Evolutionary conservation across 257 asterid species (phyloP).

Genomic region (Scutellaria minor): DNA sequence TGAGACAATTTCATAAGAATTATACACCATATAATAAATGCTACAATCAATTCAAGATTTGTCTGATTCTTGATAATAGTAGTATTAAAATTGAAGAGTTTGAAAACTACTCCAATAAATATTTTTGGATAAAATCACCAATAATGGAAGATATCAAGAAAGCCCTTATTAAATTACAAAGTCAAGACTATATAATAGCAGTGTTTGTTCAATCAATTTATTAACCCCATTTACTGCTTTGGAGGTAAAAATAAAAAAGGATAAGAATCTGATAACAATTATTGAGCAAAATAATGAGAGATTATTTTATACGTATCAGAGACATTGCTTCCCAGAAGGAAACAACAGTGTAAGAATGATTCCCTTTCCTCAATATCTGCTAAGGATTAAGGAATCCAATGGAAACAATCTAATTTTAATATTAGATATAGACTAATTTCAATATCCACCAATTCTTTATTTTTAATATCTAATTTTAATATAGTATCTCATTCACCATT

Average conservation of each 20-base stretch:
- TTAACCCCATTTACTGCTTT: conserved; percentile 33
- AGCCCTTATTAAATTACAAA: conserved; percentile 29
- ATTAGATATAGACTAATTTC: not conserved
- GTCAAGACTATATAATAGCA: conserved; percentile 34
- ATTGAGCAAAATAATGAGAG: conserved; percentile 29
- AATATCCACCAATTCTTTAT: too few relatives aligned
- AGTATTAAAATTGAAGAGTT: not conserved
- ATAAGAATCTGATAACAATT: conserved; percentile 29
- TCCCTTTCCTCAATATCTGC: conserved; percentile 28
- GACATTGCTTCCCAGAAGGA: conserved; percentile 49
- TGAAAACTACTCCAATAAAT: conserved; percentile 2
- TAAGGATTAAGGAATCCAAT: conserved; percentile 42
- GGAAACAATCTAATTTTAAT: conserved; percentile 17
- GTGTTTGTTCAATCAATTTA: conserved; percentile 33
- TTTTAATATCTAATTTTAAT: too few relatives aligned
- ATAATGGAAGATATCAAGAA: conserved; percentile 18
- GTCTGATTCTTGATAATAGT: too few relatives aligned
- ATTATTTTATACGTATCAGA: conserved; percentile 11
- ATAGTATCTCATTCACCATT: too few relatives aligned
- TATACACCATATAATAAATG: not conserved
- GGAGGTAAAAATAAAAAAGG: conserved; percentile 15
- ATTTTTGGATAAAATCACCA: conserved; percentile 26
- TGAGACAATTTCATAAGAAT: too few relatives aligned
- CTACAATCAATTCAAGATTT: not conserved
- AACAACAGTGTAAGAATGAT: conserved; percentile 38